phyloP scores from a whole-genome alignment of 1,139 yeast species.

The Candida tropicalis region DNA sequence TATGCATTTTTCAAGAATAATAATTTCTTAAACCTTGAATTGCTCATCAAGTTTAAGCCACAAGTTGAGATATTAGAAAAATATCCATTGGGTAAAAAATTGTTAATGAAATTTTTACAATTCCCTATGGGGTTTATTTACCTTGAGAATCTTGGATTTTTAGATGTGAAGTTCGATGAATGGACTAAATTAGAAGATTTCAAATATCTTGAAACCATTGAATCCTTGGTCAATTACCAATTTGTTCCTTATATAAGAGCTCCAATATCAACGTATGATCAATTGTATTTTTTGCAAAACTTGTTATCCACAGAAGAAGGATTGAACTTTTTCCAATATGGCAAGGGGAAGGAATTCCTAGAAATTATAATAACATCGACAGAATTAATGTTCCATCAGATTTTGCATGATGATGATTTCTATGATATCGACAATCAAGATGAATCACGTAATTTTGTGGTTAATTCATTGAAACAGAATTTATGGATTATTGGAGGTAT shows the following conservation, averaged over 20 bases:
- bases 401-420: conserved; percentile 19
- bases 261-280: conserved; percentile 7
- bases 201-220: conserved; percentile 28
- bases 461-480: conserved; percentile 57
- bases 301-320: conserved; percentile 85
- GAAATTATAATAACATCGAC: conserved; percentile 29
- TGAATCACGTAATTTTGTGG: conserved; percentile 9
- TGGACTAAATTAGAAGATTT: conserved; percentile 27
- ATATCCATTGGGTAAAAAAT: conserved; percentile 25
- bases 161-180: conserved; percentile 33
- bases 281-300: conserved; percentile 74
- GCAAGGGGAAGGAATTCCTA: conserved; percentile 27
- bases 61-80: conserved; percentile 30
- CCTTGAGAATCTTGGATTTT: conserved; percentile 35
- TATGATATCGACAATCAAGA: conserved; percentile 18
- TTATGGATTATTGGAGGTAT: conserved; percentile 89
- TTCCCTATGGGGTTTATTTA: conserved; percentile 40
- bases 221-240: conserved; percentile 22
- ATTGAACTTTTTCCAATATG: conserved; percentile 39
- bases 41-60: conserved; percentile 35
- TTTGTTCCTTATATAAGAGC: conserved; percentile 29
- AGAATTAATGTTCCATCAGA: conserved; percentile 19
- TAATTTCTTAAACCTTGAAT: conserved; percentile 22
- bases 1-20: conserved; percentile 19
- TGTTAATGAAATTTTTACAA: conserved; percentile 33